These are phyloP conservation scores for Hypocreales sp. DNA, from an alignment of 2,329 filamentous ascomycete genomes.

Conservation along the genomic window DNA sequence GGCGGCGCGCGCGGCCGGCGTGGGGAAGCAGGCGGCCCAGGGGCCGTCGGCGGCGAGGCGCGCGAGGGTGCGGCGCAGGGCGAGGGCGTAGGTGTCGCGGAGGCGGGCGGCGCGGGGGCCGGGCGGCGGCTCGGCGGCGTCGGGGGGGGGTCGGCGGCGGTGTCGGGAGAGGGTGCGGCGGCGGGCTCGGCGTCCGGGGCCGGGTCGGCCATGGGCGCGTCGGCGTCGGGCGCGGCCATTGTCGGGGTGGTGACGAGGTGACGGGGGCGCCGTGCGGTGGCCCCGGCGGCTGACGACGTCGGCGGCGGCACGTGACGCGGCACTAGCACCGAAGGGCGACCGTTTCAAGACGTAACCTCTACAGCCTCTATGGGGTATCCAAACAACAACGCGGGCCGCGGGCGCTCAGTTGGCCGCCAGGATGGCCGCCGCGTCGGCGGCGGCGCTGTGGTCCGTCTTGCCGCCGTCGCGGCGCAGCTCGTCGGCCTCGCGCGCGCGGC, in stretches of 20 bases:
- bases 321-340: too few relatives aligned
- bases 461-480: conserved; percentile 26
- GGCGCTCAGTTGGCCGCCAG: conserved; percentile 42
- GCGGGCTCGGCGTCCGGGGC: too few relatives aligned
- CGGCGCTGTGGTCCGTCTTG: conserved; percentile 26
- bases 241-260: too few relatives aligned
- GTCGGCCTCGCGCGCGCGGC: conserved; percentile 26
- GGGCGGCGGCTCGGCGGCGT: conserved; percentile 27
- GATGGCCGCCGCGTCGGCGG: conserved; percentile 40
- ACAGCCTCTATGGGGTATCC: too few relatives aligned
- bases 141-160: conserved; percentile 21
- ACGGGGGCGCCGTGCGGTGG: too few relatives aligned
- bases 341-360: too few relatives aligned
- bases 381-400: too few relatives aligned
- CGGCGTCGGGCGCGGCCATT: too few relatives aligned
- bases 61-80: conserved; percentile 36
- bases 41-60: conserved; percentile 39
- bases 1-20: conserved; percentile 34
- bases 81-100: conserved; percentile 34
- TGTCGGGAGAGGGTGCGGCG: conserved; percentile 3
- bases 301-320: too few relatives aligned
- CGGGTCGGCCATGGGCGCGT: too few relatives aligned
- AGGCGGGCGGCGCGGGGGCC: conserved; percentile 42
- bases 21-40: conserved; percentile 46
- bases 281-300: too few relatives aligned